Evolutionary conservation across 2,329 filamentous ascomycete genomes (phyloP), one percentile per base, ranked within the genome.

Genomic region (Aspergillus calidoustus): DNA sequence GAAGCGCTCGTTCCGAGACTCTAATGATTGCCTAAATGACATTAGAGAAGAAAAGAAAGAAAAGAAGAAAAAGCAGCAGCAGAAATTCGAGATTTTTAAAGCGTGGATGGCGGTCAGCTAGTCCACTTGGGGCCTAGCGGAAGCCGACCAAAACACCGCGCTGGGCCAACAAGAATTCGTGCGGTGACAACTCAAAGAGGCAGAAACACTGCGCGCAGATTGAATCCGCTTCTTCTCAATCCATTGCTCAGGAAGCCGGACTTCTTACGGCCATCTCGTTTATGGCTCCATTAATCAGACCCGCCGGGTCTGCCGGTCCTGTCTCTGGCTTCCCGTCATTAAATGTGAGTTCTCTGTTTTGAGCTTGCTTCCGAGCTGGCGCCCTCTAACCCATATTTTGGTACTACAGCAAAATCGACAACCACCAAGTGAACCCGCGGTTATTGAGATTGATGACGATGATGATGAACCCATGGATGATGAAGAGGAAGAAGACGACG

Each of bases 1-100:
- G 91, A 77, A 64, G 22, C 69, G 87, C 91, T 88, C 91, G 88
- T 88, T 91, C 91, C 93, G 94, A 96, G 95, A 99, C 95, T 99
- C 95, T 98, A 98, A 94, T 91, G 91, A 91, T 87, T 89, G 91
- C 89, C 92, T 94, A 84, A 80, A 76, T 76, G 81, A 85, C 82
- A 84, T 84, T 81, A 76, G 79, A 79, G 77, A 82, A 83, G 77
- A 81, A 78, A 82, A 77, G 78, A 78, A 75, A 74, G 69, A 67
- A 70, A 79, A 77, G 74, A 74, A 75, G 74, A 74, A 41, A 74
- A 68, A 64, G 69, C 70, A 68, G 69, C 65, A 61, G 68, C 64
- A 60, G 66, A 65, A 65, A 63, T 64, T 61, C 66, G 66, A 66
- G 68, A 69, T 64, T 74, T 71, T 71, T 73, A 54, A 62, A 56